Evolutionary conservation across 495 filamentous ascomycete species (phyloP), one percentile per base, ranked within the genome.

Genomic region (Margaritispora aquatica): DNA sequence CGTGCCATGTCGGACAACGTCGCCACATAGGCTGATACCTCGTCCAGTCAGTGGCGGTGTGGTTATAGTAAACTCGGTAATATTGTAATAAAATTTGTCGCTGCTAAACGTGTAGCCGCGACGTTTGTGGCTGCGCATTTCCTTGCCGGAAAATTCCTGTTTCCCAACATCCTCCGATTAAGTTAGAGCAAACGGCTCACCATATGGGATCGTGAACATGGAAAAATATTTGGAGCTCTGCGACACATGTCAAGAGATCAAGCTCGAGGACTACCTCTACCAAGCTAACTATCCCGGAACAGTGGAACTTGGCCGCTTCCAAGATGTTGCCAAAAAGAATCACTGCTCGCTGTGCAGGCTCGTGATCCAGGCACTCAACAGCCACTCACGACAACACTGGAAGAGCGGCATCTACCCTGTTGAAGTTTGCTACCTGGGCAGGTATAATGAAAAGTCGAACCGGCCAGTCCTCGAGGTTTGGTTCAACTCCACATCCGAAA

Each of bases 21-120:
- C 52, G 29, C 27, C 52, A 54, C 31, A 54, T 54, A 7, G 52
- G 52, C 52, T 54, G 27, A 38, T 54, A 54, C 52, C 52, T 54
- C 52, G 24, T 54, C 52, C 52, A 50, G 26, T 50, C 9, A 50
- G n/a, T n/a, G n/a, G n/a, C n/a, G n/a, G n/a, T n/a, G n/a, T n/a
- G n/a, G n/a, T n/a, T n/a, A n/a, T n/a, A n/a, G n/a, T n/a, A n/a
- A n/a, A n/a, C n/a, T n/a, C n/a, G n/a, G n/a, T n/a, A n/a, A n/a
- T n/a, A n/a, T n/a, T n/a, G n/a, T n/a, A n/a, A n/a, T n/a, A n/a
- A n/a, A n/a, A n/a, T n/a, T n/a, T n/a, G n/a, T n/a, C n/a, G n/a
- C n/a, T n/a, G n/a, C n/a, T n/a, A n/a, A n/a, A n/a, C n/a, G n/a
- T n/a, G n/a, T n/a, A n/a, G n/a, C n/a, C n/a, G n/a, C n/a, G n/a